A percentile compares a stretch with the other conserved stretches of the same genome.
phyloP scores from a whole-genome alignment of 257 asterid species.

The Linderniella brevidens region DNA sequence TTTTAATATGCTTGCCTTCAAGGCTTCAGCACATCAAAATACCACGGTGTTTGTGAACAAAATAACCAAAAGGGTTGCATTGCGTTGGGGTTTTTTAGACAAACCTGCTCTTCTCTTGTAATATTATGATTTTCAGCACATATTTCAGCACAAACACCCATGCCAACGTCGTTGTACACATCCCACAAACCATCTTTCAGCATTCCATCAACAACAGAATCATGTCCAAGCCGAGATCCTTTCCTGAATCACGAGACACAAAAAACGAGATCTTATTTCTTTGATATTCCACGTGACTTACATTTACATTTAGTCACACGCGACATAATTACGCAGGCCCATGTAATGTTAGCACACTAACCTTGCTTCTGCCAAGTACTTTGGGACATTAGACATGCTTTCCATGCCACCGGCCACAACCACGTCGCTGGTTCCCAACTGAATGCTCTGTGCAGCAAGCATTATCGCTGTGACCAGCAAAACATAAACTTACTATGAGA shows the following conservation, averaged over 20 bases:
- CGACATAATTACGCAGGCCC: background rate
- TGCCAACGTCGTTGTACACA: slow-evolving; percentile 77
- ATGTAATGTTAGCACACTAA: slow-evolving; percentile 17
- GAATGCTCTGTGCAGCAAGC: slow-evolving; percentile 89
- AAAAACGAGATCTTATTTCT: background rate
- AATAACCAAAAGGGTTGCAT: no score
- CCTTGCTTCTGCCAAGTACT: slow-evolving; percentile 94
- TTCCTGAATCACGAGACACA: slow-evolving; percentile 35
- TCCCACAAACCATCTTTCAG: slow-evolving; percentile 96
- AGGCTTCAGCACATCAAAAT: no score
- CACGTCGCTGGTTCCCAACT: slow-evolving; percentile 81
- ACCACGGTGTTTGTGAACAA: no score
- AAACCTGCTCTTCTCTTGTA: slow-evolving; percentile 90
- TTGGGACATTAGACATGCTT: slow-evolving; percentile 95
- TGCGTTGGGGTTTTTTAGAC: slow-evolving; percentile 8
- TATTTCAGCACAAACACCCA: slow-evolving; percentile 98
- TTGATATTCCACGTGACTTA: background rate
- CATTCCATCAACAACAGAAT: slow-evolving; percentile 97
- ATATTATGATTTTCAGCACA: slow-evolving; percentile 79
- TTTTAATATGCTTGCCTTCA: no score
- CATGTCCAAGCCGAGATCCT: slow-evolving; percentile 97
- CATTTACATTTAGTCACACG: background rate
- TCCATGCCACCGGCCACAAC: slow-evolving; percentile 99
- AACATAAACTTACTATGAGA: no score
- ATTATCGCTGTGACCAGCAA: slow-evolving; percentile 47